Evolutionary conservation across 352 stramenopile genomes (phyloP), one percentile per base, ranked within the genome.

Genomic region (Phytophthora pluvialis): DNA sequence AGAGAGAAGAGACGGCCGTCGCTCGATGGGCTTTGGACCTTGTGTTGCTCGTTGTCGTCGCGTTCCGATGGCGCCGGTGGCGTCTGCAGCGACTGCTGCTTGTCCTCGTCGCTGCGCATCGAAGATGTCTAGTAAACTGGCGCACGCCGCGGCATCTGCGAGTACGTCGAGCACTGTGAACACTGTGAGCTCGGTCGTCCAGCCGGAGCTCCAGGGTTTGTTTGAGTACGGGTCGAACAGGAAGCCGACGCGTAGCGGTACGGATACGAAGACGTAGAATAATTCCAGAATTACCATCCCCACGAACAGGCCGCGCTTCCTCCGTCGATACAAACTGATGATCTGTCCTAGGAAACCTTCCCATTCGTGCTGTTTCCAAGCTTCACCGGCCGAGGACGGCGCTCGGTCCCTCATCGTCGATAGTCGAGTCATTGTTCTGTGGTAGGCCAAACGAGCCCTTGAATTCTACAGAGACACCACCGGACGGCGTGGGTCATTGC

Each of bases 161-260:
- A 94, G 54, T 5, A 88, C 6, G 25, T 94, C 85, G 11, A 87
- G 52, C 0, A 48, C 35, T 26, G 81, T 77, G 26, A 89, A 78
- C 4, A 89, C 58, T 8, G 75, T 81, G 48, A 91, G 72, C 21
- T 74, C 72, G 0, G 33, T 42, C 2, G 73, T 88, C 83, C 83
- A 93, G 0, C 63, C 65, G 3, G 50, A 29, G 0, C 31, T n/a
- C 45, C 64, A 70, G 21, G 52, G 49, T 5, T 31, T 25, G 0
- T 18, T 29, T 1, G 64, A 33, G 39, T 84, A 82, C 3, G 80
- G 80, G 57, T 91, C 80, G 43, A 84, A 91, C 50, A 87, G 66
- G 50, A 94, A 88, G 25, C 83, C 86, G 39, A 94, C 72, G 0
- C 83, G 83, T 7, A 92, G 67, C 13, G 82, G 83, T 4, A 93